Conservation (phyloP, 2,329 filamentous ascomycete species). For the Dothiorella sarmentorum region DNA sequence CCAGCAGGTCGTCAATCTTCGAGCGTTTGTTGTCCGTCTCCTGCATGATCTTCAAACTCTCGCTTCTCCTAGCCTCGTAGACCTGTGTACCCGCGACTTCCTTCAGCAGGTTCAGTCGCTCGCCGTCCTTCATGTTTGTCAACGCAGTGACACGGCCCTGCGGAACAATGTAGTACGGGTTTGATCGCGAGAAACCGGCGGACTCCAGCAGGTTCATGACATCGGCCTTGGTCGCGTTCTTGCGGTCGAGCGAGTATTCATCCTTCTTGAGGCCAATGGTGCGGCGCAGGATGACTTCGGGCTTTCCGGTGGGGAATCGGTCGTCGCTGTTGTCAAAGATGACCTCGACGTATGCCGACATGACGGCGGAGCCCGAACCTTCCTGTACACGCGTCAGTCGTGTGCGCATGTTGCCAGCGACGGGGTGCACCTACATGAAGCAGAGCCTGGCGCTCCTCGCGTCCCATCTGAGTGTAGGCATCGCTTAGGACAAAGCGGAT, state of each 20-base stretch:
- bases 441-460: slow-evolving; percentile 91
- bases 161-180: slow-evolving; percentile 98
- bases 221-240: slow-evolving; percentile 90
- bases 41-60: slow-evolving; percentile 94
- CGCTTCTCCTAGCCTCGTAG: slow-evolving; percentile 85
- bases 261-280: slow-evolving; percentile 98
- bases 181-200: slow-evolving; percentile 92
- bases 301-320: slow-evolving; percentile 87
- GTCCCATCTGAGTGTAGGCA: slow-evolving; percentile 92
- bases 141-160: slow-evolving; percentile 93
- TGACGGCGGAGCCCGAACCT: slow-evolving; percentile 93
- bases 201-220: slow-evolving; percentile 95
- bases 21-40: slow-evolving; percentile 92
- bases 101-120: slow-evolving; percentile 84
- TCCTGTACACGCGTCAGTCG: slow-evolving; percentile 50
- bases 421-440: slow-evolving; percentile 61
- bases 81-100: slow-evolving; percentile 98
- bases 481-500: slow-evolving; percentile 98
- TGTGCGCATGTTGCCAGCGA: neutral
- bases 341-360: slow-evolving; percentile 99
- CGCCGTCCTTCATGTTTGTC: slow-evolving; percentile 98
- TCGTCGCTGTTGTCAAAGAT: slow-evolving; percentile 98
- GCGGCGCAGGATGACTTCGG: slow-evolving; percentile 84
- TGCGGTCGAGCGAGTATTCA: slow-evolving; percentile 95
- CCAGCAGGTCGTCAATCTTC: slow-evolving; percentile 90